Percentiles rank a stretch among this genome's conserved stretches.
Evolutionary conservation across 805 yeast genomes (phyloP).

Genomic region (Dipodascopsis uninucleata): DNA sequence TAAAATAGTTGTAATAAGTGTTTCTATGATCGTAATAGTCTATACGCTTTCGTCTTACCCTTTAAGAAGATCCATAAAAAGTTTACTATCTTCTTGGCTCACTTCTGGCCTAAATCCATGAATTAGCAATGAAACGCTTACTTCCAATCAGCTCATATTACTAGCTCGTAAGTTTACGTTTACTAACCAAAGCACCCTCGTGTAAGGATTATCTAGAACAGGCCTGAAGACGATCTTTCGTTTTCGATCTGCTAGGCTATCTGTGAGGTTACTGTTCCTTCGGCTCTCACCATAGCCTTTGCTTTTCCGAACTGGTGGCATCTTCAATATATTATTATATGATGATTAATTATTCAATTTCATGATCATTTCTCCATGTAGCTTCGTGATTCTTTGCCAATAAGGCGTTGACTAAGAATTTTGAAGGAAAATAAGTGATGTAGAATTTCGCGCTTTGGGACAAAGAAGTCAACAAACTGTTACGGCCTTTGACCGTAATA

Average conservation of each 20-base stretch:
- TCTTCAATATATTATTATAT: too few relatives aligned
- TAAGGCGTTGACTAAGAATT: too few relatives aligned
- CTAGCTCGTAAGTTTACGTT: neutral
- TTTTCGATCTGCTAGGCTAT: conserved; percentile 18
- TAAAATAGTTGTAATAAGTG: neutral
- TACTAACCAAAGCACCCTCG: conserved; percentile 18
- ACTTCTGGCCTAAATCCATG: conserved; percentile 15
- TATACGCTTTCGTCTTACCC: neutral
- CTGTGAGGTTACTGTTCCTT: too few relatives aligned
- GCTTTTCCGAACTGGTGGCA: too few relatives aligned
- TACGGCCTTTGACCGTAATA: too few relatives aligned
- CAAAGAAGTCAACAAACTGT: too few relatives aligned
- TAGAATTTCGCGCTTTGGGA: too few relatives aligned
- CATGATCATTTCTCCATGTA: too few relatives aligned
- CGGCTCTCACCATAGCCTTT: too few relatives aligned
- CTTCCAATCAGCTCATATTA: neutral
- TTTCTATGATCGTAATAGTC: neutral
- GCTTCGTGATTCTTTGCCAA: too few relatives aligned
- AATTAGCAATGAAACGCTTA: neutral
- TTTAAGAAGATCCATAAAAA: conserved; percentile 18
- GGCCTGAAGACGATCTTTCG: conserved; percentile 30
- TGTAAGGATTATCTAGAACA: conserved; percentile 32
- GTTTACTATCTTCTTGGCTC: conserved; percentile 11
- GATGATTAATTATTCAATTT: too few relatives aligned
- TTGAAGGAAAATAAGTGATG: too few relatives aligned